These are phyloP conservation scores for Lipomyces anomalus DNA, from an alignment of 805 yeast species.

Conservation along the genomic window DNA sequence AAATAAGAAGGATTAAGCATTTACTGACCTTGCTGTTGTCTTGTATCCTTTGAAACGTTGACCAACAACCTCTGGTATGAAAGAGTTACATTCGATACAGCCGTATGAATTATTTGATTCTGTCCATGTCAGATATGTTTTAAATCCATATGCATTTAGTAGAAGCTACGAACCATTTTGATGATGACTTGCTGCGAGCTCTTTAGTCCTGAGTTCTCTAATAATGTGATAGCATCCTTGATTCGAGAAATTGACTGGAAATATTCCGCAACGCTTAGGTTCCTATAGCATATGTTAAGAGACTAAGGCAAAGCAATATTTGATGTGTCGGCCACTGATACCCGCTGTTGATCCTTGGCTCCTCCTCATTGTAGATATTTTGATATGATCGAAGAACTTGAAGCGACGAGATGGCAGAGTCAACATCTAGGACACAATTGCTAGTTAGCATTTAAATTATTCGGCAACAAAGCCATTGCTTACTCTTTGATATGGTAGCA, in stretches of 20 bases:
- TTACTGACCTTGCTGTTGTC: neutral
- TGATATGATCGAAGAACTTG: conserved; percentile 15
- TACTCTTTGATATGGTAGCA: conserved; percentile 50
- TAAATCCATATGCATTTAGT: neutral
- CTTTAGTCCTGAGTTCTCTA: conserved; percentile 26
- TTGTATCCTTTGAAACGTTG: conserved; percentile 1
- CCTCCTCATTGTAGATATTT: conserved; percentile 20
- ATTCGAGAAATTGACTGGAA: conserved; percentile 26
- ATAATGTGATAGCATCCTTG: conserved; percentile 24
- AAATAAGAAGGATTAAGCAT: no score
- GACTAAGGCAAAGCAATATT: no score
- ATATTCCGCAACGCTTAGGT: conserved; percentile 26
- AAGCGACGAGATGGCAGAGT: conserved; percentile 13
- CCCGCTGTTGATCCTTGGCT: conserved; percentile 32
- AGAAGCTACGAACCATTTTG: conserved; percentile 5
- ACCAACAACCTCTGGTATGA: conserved; percentile 9
- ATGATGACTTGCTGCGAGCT: conserved; percentile 14
- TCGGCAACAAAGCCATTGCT: no score
- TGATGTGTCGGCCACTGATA: no score
- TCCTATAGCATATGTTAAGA: conserved; percentile 35
- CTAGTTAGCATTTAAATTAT: conserved; percentile 32
- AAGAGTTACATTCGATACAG: conserved; percentile 17
- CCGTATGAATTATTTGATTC: conserved; percentile 12
- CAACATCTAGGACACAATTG: conserved; percentile 33
- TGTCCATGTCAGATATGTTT: no score